These are phyloP conservation scores for Aspergillus indologenus DNA, from an alignment of 495 filamentous ascomycete species.

Conservation along the genomic window DNA sequence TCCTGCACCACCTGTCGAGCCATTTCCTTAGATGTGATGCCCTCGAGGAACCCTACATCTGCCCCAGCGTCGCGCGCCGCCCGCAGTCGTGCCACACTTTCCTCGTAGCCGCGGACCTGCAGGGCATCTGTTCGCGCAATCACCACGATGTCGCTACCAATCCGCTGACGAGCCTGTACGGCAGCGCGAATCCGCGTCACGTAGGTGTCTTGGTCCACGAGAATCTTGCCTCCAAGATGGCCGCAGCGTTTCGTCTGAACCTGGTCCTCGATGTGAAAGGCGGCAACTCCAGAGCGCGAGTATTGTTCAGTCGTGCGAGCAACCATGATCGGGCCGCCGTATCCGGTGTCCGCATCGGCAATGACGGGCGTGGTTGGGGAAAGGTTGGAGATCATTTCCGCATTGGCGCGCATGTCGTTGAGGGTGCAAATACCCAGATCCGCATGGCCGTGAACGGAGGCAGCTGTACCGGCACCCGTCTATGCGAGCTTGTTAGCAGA, in stretches of 20 bases:
- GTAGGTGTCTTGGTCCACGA: conserved; percentile 54
- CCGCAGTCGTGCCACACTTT: conserved; percentile 52
- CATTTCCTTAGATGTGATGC: conserved; percentile 38
- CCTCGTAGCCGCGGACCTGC: conserved; percentile 60
- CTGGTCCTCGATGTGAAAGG: conserved; percentile 72
- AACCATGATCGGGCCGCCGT: conserved; percentile 64
- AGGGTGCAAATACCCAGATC: conserved; percentile 61
- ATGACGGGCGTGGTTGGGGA: conserved; percentile 53
- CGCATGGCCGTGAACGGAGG: conserved; percentile 63
- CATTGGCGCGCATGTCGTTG: conserved; percentile 45
- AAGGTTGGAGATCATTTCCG: conserved; percentile 43
- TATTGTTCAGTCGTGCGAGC: conserved; percentile 61
- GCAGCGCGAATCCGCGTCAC: conserved; percentile 57
- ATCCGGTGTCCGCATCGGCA: conserved; percentile 69
- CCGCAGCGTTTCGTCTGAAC: conserved; percentile 66
- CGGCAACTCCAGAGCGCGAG: conserved; percentile 63
- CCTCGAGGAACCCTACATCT: conserved; percentile 61
- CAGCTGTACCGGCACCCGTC: conserved; percentile 67
- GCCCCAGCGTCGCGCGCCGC: conserved; percentile 57
- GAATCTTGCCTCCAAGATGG: conserved; percentile 59
- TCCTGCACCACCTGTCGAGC: conserved; percentile 41
- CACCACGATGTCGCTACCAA: conserved; percentile 60
- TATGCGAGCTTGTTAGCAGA: conserved; percentile 15
- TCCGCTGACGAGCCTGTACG: conserved; percentile 46
- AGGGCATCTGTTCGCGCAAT: conserved; percentile 69